phyloP scores from a whole-genome alignment of 768 basidiomycete genomes.

The Mycena pura region DNA sequence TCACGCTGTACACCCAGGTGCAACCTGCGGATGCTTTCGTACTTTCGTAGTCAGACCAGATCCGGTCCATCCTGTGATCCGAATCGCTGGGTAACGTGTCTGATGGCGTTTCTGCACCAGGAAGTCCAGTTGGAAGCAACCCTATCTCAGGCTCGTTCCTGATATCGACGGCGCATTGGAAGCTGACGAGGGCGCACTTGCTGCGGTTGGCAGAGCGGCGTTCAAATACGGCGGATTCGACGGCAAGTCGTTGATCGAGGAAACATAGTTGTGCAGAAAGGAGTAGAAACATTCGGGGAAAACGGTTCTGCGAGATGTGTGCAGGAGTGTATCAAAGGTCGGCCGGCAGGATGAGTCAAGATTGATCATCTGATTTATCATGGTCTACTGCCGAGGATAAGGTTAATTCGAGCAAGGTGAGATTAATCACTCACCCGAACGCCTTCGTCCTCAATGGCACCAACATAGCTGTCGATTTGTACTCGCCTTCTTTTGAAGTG shows the following conservation, averaged over 20 bases:
- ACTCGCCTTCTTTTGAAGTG: conserved; percentile 92
- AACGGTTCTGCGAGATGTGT: conserved; percentile 75
- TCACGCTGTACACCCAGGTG: too few species aligned
- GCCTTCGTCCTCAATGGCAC: conserved; percentile 78
- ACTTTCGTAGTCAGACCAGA: conserved; percentile 91
- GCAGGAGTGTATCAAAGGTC: conserved; percentile 80
- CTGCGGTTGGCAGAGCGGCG: conserved; percentile 41
- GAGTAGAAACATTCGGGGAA: conserved; percentile 96
- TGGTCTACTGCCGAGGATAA: conserved; percentile 58
- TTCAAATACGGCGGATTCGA: conserved; percentile 50
- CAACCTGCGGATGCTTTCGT: too few species aligned
- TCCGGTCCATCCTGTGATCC: conserved; percentile 81
- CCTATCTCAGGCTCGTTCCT: conserved; percentile 35
- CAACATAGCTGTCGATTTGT: conserved; percentile 76
- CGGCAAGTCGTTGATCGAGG: conserved; percentile 76
- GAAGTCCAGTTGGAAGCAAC: conserved; percentile 24
- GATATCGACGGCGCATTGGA: conserved; percentile 44
- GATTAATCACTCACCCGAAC: conserved; percentile 67
- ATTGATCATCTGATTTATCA: conserved; percentile 91
- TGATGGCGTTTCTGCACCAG: conserved; percentile 35
- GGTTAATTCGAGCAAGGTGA: conserved; percentile 5
- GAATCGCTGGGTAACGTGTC: conserved; percentile 76
- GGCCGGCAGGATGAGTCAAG: conserved; percentile 80
- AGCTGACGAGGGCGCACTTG: conserved; percentile 33
- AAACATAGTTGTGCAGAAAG: conserved; percentile 90